phyloP scores from a whole-genome alignment of 176 grass and related monocot genomes.

The Musa schizocarpa region DNA sequence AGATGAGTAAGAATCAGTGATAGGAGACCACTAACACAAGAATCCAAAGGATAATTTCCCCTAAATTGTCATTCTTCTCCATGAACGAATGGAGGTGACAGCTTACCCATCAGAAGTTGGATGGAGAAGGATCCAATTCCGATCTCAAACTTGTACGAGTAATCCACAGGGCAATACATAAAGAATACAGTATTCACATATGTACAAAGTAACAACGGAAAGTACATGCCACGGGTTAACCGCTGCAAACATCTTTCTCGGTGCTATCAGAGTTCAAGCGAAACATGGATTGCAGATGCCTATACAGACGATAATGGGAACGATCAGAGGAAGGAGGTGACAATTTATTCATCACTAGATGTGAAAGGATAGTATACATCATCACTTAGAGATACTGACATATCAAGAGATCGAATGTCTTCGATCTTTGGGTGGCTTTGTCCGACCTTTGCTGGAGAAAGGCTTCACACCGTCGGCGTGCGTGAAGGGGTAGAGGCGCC shows the following conservation, averaged over 20 bases:
- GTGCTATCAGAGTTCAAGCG: no score
- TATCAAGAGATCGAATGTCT: constrained; percentile 88
- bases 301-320: neutral
- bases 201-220: neutral
- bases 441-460: neutral
- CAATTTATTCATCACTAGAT: neutral
- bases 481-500: no score
- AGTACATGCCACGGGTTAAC: neutral
- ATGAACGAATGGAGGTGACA: no score
- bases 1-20: no score
- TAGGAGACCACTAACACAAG: no score
- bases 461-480: no score
- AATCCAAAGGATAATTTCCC: no score
- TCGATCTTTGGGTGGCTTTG: constrained; percentile 55
- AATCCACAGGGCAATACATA: neutral
- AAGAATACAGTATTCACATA: neutral
- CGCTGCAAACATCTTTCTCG: neutral
- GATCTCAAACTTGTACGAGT: neutral
- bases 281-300: no score
- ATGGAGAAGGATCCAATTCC: no score
- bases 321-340: neutral
- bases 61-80: no score
- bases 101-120: no score
- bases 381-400: neutral
- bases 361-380: neutral